A percentile compares a stretch with the other conserved stretches of the same genome.
These are phyloP conservation scores for Hypericum androsaemum DNA, from an alignment of 345 rosid genomes.

Conservation along the genomic window DNA sequence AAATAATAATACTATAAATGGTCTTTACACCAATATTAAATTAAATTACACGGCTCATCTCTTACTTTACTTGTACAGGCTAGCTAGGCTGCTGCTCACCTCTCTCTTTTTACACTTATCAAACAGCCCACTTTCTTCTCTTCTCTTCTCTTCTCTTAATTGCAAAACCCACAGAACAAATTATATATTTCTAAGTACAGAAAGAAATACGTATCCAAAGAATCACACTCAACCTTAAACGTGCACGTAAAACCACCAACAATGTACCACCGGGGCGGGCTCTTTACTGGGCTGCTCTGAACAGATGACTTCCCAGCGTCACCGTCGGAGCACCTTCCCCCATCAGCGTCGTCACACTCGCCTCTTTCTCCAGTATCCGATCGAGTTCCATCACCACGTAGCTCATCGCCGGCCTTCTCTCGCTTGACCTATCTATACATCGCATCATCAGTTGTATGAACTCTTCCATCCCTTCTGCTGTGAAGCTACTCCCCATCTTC, in stretches of 20 bases:
- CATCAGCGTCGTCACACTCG: constrained; percentile 69
- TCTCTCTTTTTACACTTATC: constrained; percentile 65
- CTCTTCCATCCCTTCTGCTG: constrained; percentile 75
- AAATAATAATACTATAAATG: too few relatives aligned
- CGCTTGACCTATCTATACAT: constrained; percentile 66
- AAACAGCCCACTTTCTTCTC: constrained; percentile 58
- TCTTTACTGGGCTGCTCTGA: constrained; percentile 39
- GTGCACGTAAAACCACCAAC: too few relatives aligned
- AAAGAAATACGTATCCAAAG: constrained; percentile 22
- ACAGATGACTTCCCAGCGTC: constrained; percentile 83
- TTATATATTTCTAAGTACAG: neutral
- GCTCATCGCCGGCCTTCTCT: constrained; percentile 67
- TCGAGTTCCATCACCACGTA: constrained; percentile 71
- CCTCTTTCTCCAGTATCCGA: constrained; percentile 64
- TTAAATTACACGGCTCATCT: too few relatives aligned
- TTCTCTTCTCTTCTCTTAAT: constrained; percentile 6
- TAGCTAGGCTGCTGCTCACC: constrained; percentile 30
- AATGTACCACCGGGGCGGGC: constrained; percentile 13
- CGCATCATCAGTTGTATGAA: constrained; percentile 42
- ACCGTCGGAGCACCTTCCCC: constrained; percentile 78
- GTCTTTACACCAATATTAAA: too few relatives aligned
- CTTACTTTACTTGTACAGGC: too few relatives aligned
- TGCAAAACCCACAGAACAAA: constrained; percentile 5
- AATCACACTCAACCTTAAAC: constrained; percentile 25
- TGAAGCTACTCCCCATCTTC: constrained; percentile 61